Base-by-base conservation (phyloP, 2,329 filamentous ascomycete genomes). In the Macroventuria anomochaeta region DNA sequence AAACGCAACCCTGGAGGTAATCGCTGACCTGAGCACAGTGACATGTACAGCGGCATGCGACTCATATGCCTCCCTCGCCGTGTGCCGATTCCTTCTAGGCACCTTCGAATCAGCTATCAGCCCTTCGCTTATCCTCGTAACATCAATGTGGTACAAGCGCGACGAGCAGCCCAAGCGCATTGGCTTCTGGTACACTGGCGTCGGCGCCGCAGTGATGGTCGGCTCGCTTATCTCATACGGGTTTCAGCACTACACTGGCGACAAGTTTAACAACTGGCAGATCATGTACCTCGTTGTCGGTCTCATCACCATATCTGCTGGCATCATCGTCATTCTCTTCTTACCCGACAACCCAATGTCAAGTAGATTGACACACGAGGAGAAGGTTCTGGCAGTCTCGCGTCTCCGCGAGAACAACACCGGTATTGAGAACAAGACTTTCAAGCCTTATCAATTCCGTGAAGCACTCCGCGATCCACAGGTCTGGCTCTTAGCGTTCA, bases 241-340 rank as follows among this genome's bases (percentile, higher is more conserved):
- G 0, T 87, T 88, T 38, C 85, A 85, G 1, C 78, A 85, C 57
- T 58, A 62, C 3, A 55, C 59, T 3, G 68, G 68, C 21, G 85
- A 85, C 59, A 74, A 77, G 1, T 76, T 88, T 17, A 77, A 81
- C 0, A 82, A 81, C 0, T 89, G 86, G 85, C 83, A 82, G 62
- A 88, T 85, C 61, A 85, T 88, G 61, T 89, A 89, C 65, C 72
- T 89, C 15, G 81, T 89, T n/a, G 84, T 77, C 13, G 75, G 76
- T 2, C 42, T 66, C 0, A 48, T 74, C n/a, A 76, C 73, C 4
- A 57, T 69, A 4, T 40, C 63, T 3, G 54, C 63, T 17, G 76
- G 75, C 0, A 59, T 77, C 2, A 39, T 38, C 5, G 75, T 88
- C 65, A 76, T 81, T 34, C 67, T 85, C 15, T 72, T 85, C 33